Conservation (phyloP, 345 rosid genomes). For the Limnanthes douglasii region DNA sequence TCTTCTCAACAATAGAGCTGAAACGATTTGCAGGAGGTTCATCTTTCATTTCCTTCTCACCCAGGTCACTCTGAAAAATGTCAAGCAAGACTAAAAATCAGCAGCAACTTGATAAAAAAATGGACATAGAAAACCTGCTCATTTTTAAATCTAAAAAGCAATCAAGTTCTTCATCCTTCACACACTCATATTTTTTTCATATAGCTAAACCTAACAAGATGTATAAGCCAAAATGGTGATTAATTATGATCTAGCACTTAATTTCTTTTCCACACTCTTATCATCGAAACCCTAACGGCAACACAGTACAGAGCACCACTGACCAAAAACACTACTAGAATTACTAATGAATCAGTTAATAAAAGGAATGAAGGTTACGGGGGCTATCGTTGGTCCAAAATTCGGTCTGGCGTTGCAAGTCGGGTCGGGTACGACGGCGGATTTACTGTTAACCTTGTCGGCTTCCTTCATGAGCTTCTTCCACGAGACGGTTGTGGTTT, state of each 20-base stretch:
- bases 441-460: conserved; percentile 20
- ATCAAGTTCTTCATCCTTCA: no score
- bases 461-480: conserved; percentile 74
- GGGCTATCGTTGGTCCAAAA: conserved; percentile 36
- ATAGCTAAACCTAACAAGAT: no score
- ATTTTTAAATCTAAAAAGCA: no score
- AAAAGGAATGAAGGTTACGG: conserved; percentile 32
- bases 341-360: not conserved
- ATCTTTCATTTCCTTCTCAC: conserved; percentile 34
- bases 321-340: not conserved
- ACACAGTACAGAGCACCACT: no score
- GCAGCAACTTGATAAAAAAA: no score
- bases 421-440: conserved; percentile 22
- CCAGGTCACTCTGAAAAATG: conserved; percentile 29
- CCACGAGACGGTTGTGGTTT: conserved; percentile 81
- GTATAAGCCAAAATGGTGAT: no score
- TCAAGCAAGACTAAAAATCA: no score
- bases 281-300: no score
- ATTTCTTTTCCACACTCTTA: no score
- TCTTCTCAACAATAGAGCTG: conserved; percentile 87
- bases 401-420: conserved; percentile 36
- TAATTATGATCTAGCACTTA: no score
- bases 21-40: conserved; percentile 58
- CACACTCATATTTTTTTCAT: no score
- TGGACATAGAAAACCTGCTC: no score